A percentile compares a stretch with the other conserved stretches of the same genome.
Conservation (phyloP, 371 early-diverging fungal genomes). For the Mucor racemosus region DNA sequence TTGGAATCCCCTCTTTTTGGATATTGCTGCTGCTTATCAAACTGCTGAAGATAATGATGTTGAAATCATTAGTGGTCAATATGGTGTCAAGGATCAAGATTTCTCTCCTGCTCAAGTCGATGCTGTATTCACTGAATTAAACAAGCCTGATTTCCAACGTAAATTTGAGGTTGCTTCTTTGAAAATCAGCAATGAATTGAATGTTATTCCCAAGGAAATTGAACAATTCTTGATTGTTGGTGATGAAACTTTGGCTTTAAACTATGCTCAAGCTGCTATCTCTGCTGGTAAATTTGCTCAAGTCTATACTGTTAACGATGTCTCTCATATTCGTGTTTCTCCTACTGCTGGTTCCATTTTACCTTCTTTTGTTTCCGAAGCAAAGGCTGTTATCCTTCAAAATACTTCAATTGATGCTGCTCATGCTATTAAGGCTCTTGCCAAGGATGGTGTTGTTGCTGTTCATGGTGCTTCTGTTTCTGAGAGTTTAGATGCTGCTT, state of each 20-base stretch:
- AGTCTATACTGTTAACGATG: slow-evolving; percentile 30
- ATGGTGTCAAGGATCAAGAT: slow-evolving; percentile 50
- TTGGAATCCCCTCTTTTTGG: slow-evolving; percentile 83
- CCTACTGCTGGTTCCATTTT: slow-evolving; percentile 21
- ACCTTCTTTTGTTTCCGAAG: slow-evolving; percentile 33
- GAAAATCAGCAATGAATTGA: not conserved
- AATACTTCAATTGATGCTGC: slow-evolving; percentile 18
- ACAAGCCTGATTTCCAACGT: slow-evolving; percentile 30
- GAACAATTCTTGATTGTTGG: slow-evolving; percentile 36
- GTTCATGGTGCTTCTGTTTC: slow-evolving; percentile 17
- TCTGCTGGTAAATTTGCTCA: slow-evolving; percentile 31
- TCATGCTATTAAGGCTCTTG: slow-evolving; percentile 19
- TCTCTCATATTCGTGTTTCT: slow-evolving; percentile 40
- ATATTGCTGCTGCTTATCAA: slow-evolving; percentile 72
- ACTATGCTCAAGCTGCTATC: slow-evolving; percentile 27
- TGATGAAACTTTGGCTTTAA: slow-evolving; percentile 26
- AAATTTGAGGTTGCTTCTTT: slow-evolving; percentile 45
- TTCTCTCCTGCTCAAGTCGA: slow-evolving; percentile 52
- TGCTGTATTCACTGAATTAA: slow-evolving; percentile 45
- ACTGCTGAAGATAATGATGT: slow-evolving; percentile 49
- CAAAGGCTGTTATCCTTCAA: slow-evolving; percentile 27
- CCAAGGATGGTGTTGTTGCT: slow-evolving; percentile 21
- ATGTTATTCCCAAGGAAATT: slow-evolving; percentile 4
- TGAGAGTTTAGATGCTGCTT: slow-evolving; percentile 3
- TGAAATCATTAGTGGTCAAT: slow-evolving; percentile 60